phyloP scores from a whole-genome alignment of 371 early-diverging fungal genomes.

The Mucor sp. region DNA sequence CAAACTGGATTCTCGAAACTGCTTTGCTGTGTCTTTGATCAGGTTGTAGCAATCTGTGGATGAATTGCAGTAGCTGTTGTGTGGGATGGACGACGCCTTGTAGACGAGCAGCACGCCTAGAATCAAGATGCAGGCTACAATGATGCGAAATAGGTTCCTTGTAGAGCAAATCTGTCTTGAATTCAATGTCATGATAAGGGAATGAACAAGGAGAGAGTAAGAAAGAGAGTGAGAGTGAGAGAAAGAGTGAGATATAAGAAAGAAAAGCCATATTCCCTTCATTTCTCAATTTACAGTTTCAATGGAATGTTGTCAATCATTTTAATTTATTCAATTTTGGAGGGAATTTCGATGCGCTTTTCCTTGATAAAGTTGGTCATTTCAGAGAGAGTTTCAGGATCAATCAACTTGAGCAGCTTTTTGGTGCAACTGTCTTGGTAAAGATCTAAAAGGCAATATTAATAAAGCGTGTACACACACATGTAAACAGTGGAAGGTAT shows the following conservation, averaged over 20 bases:
- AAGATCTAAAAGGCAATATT: slow-evolving; percentile 22
- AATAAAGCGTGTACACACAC: neutral
- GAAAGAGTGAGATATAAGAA: neutral
- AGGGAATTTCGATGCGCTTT: slow-evolving; percentile 9
- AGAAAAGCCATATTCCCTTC: neutral
- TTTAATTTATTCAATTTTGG: slow-evolving; percentile 2
- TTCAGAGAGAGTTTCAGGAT: slow-evolving; percentile 13
- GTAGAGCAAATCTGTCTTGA: slow-evolving; percentile 17
- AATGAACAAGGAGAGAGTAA: neutral
- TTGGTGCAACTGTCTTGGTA: slow-evolving; percentile 34
- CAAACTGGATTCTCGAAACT: slow-evolving; percentile 3
- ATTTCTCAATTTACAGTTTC: neutral
- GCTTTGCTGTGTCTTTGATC: slow-evolving; percentile 19
- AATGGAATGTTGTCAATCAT: slow-evolving; percentile 3
- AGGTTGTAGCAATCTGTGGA: slow-evolving; percentile 30
- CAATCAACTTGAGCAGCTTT: slow-evolving; percentile 25
- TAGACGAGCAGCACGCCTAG: slow-evolving; percentile 5
- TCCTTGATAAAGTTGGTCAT: slow-evolving; percentile 8
- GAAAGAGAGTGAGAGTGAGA: neutral
- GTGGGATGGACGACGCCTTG: neutral
- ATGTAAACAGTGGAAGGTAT: neutral
- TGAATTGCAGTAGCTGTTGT: slow-evolving; percentile 15
- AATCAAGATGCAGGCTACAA: neutral
- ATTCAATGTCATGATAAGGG: neutral
- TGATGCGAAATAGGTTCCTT: slow-evolving; percentile 9